phyloP scores from a whole-genome alignment of 306 rosid species.

The Erythrophleum fordii region DNA sequence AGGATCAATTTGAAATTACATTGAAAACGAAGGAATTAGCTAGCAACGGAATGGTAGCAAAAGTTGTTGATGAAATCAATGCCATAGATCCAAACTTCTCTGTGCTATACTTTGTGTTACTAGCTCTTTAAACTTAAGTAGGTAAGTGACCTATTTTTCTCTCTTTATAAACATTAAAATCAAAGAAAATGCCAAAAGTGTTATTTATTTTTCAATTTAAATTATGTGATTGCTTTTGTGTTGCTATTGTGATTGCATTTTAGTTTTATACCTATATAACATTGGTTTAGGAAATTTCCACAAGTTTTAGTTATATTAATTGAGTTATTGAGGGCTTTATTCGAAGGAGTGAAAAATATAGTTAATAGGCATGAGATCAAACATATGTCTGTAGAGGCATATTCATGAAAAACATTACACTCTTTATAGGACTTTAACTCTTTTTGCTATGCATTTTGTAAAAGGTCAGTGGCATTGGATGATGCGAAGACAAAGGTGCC shows the following conservation, averaged over 20 bases:
- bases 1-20: constrained; percentile 73
- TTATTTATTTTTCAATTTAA: no score
- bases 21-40: constrained; percentile 87
- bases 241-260: not conserved
- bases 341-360: not conserved
- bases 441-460: not conserved
- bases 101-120: constrained; percentile 66
- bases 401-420: not conserved
- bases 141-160: not conserved
- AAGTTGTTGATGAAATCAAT: constrained; percentile 81
- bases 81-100: constrained; percentile 74
- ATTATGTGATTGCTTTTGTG: no score
- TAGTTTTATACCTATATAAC: not conserved
- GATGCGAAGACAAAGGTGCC: not conserved
- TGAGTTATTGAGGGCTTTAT: not conserved
- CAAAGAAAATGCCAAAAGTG: no score
- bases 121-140: constrained; percentile 92
- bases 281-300: constrained; percentile 1
- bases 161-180: no score
- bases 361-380: not conserved
- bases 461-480: no score
- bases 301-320: not conserved
- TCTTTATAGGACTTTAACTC: not conserved
- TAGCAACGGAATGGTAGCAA: constrained; percentile 82
- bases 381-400: not conserved